A percentile compares a stretch with the other conserved stretches of the same genome.
Evolutionary conservation across 805 yeast species (phyloP).

Genomic region (Wickerhamiella vanderwaltii): DNA sequence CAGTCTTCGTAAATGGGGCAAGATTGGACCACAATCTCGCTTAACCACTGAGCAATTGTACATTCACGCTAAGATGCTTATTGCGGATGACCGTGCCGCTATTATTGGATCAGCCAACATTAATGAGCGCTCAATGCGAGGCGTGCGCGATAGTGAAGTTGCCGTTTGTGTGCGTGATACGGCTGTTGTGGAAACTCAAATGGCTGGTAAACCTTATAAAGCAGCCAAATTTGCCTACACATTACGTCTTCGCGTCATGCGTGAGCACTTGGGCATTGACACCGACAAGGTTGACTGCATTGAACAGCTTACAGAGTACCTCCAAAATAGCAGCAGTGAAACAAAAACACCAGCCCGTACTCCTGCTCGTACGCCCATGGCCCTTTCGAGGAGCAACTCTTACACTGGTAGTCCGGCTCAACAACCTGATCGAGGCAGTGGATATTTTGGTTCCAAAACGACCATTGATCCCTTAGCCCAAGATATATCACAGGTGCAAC

Average conservation of each 20-base stretch:
- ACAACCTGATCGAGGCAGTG: not conserved
- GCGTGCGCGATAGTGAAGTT: slow-evolving; percentile 86
- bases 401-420: not conserved
- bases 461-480: too few relatives aligned
- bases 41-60: slow-evolving; percentile 84
- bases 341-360: not conserved
- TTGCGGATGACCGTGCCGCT: slow-evolving; percentile 87
- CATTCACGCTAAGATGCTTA: slow-evolving; percentile 82
- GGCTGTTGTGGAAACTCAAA: slow-evolving; percentile 36
- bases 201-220: slow-evolving; percentile 71
- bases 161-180: slow-evolving; percentile 82
- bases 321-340: not conserved
- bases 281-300: slow-evolving; percentile 21
- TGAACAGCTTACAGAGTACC: slow-evolving; percentile 18
- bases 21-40: slow-evolving; percentile 60
- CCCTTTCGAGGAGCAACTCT: not conserved
- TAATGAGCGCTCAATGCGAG: slow-evolving; percentile 93
- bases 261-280: slow-evolving; percentile 92
- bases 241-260: slow-evolving; percentile 79
- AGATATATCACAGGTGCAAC: too few relatives aligned
- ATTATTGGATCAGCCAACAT: slow-evolving; percentile 96
- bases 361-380: not conserved
- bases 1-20: slow-evolving; percentile 91
- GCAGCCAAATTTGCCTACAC: slow-evolving; percentile 88
- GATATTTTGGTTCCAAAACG: not conserved